A percentile compares a stretch with the other conserved stretches of the same genome.
These are phyloP conservation scores for Saturnispora sekii DNA, from an alignment of 805 yeast species.

Conservation along the genomic window DNA sequence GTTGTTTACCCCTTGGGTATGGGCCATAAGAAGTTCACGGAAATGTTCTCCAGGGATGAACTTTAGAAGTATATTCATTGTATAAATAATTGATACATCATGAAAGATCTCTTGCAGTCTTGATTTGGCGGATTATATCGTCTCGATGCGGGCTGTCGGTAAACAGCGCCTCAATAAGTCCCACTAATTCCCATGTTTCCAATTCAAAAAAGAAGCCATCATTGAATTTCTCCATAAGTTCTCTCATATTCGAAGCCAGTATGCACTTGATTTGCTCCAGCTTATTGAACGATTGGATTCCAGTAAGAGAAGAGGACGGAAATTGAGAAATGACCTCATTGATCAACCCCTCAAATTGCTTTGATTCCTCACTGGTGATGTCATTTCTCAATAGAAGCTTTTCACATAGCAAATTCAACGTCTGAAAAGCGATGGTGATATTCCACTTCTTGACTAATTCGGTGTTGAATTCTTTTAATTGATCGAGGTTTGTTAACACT, in stretches of 20 bases:
- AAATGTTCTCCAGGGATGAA: constrained; percentile 23
- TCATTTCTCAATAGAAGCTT: constrained; percentile 17
- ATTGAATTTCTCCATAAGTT: constrained; percentile 40
- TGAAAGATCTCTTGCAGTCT: constrained; percentile 29
- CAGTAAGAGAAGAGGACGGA: constrained; percentile 9
- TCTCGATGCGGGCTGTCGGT: constrained; percentile 37
- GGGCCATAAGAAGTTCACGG: constrained; percentile 5
- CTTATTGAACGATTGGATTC: constrained; percentile 21
- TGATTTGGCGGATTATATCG: constrained; percentile 35
- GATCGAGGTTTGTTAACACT: neutral
- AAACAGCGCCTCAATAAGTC: constrained; percentile 34
- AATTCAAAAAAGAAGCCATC: constrained; percentile 43
- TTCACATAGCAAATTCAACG: constrained; percentile 15
- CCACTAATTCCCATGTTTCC: constrained; percentile 36
- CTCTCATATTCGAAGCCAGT: constrained; percentile 30
- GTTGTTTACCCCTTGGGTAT: constrained; percentile 36
- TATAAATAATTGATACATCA: neutral
- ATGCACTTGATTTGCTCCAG: constrained; percentile 22
- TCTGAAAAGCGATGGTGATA: constrained; percentile 12
- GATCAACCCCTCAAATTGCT: constrained; percentile 14
- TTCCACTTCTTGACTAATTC: constrained; percentile 15
- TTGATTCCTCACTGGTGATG: constrained; percentile 28
- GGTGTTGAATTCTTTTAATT: constrained; percentile 14
- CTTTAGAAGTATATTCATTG: constrained; percentile 12
- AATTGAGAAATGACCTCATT: constrained; percentile 3